Conservation (phyloP, 345 rosid species). For the Euclidium syriacum region DNA sequence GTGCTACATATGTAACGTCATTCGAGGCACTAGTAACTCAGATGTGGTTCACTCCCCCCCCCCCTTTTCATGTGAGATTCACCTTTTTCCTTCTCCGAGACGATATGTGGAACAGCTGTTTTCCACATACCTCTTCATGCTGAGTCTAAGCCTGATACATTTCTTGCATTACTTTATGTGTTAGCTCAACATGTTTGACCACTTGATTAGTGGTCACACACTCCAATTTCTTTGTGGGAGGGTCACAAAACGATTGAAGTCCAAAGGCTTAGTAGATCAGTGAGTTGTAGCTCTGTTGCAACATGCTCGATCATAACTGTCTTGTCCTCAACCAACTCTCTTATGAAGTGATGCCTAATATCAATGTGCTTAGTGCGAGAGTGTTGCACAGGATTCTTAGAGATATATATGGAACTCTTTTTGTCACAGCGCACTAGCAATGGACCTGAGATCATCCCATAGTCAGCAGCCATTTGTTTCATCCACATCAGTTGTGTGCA, state of each 20-base stretch:
- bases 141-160: too few relatives aligned
- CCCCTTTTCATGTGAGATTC: too few relatives aligned
- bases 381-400: neutral
- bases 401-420: neutral
- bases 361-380: neutral
- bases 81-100: too few relatives aligned
- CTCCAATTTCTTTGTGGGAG: neutral
- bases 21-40: too few relatives aligned
- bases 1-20: too few relatives aligned
- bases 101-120: too few relatives aligned
- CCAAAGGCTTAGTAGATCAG: neutral
- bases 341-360: neutral
- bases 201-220: too few relatives aligned
- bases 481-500: neutral
- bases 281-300: neutral
- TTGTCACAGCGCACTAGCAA: neutral
- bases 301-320: neutral
- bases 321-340: neutral
- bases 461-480: neutral
- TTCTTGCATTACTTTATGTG: too few relatives aligned
- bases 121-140: too few relatives aligned
- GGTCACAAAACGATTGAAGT: neutral
- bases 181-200: too few relatives aligned
- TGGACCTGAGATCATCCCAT: neutral
- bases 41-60: too few relatives aligned